phyloP scores from a whole-genome alignment of 176 grass and related monocot species.

The Poa annua region DNA sequence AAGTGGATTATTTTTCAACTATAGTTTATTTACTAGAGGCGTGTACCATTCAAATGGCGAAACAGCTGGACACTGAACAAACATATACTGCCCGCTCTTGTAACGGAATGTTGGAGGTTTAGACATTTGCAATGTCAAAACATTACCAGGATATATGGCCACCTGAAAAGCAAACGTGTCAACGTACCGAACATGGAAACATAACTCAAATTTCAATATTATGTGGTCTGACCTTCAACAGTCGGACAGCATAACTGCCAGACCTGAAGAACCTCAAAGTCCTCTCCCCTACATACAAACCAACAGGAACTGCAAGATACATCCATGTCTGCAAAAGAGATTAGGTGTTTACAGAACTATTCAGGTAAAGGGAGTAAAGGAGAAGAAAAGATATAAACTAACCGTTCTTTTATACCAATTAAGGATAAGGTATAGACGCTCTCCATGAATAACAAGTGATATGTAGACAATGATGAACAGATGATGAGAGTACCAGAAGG shows the following conservation, averaged over 20 bases:
- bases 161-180: conserved; percentile 63
- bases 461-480: conserved; percentile 85
- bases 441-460: conserved; percentile 81
- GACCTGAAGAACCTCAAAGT: conserved; percentile 87
- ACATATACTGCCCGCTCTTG: conserved; percentile 97
- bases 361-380: conserved; percentile 23
- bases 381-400: conserved; percentile 39
- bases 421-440: conserved; percentile 73
- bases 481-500: conserved; percentile 99
- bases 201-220: conserved; percentile 32
- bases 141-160: conserved; percentile 96
- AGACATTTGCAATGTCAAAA: conserved; percentile 95
- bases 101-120: conserved; percentile 83
- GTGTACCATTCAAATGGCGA: conserved; percentile 97
- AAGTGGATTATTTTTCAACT: background rate
- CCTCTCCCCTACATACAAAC: conserved; percentile 85
- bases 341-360: conserved; percentile 21
- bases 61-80: conserved; percentile 91
- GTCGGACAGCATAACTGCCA: conserved; percentile 81
- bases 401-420: conserved; percentile 87
- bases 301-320: conserved; percentile 88
- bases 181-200: conserved; percentile 42
- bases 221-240: conserved; percentile 70
- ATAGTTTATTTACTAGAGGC: conserved; percentile 27
- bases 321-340: conserved; percentile 84